Base-by-base conservation (phyloP, 345 rosid species). In the Anastatica hierochuntica region DNA sequence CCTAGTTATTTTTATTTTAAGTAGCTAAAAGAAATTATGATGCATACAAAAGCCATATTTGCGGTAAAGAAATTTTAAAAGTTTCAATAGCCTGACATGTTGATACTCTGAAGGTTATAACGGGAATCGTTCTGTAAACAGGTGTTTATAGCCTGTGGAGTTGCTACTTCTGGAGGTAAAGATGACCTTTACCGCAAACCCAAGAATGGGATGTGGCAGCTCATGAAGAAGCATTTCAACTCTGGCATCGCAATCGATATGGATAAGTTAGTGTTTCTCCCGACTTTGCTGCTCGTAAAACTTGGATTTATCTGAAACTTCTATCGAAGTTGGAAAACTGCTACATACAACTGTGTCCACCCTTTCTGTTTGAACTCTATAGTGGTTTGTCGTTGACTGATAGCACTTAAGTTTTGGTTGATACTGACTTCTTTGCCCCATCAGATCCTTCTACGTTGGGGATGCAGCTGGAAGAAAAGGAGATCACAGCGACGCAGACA, bases 391-490 rank as follows among this genome's bases (percentile, higher is more conserved):
- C 26, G 43, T 33, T 20, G 10, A 14, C n/a, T 10, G 29, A 21
- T 26, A 40, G n/a, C 55, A 47, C 5, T 26, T 43, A 8, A 10
- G 11, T 64, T n/a, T 26, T 40, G 30, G 62, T 39, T 47, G 23
- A 49, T 13, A 49, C 31, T 49, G 30, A 65, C 41, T 23, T 35
- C 0, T 43, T 8, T 62, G 5, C 17, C 38, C 23, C 38, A 64
- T 52, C 64, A 92, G 98, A 70, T 88, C 96, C 3, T 92, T 88
- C 65, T 92, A 84, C 56, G 98, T 90, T 37, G 98, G 98, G 10
- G 98, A 92, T 69, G 96, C 98, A 44, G 95, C 95, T 2, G 98
- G 98, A 53, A 84, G 98, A 66, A 59, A 48, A 24, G 49, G 56
- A 4, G 96, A 92, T 70, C 95, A 84, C 63, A 83, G 96, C 53